Percentiles rank a stretch among this genome's conserved stretches.
Evolutionary conservation across 768 basidiomycete species (phyloP).

Genomic region (Dendrothele bispora): DNA sequence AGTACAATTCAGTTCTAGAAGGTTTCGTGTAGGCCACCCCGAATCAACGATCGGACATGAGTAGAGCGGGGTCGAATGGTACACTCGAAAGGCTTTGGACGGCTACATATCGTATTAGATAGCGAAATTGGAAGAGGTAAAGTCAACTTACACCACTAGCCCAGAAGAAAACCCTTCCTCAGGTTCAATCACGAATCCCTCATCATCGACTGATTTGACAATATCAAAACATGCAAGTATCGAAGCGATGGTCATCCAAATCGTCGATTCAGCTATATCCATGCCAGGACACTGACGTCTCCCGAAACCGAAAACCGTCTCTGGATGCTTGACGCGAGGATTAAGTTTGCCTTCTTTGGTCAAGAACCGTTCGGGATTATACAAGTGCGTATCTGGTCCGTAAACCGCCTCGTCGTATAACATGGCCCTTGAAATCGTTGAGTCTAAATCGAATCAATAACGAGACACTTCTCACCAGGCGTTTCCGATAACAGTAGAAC

Average conservation of each 20-base stretch:
- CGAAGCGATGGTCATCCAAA: slow-evolving; percentile 2
- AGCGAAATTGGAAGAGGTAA: neutral
- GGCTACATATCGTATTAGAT: too few relatives aligned
- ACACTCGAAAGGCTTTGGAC: too few relatives aligned
- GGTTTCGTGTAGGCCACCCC: too few relatives aligned
- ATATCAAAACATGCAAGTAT: slow-evolving; percentile 1
- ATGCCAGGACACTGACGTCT: slow-evolving; percentile 8
- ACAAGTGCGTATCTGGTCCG: slow-evolving; percentile 25
- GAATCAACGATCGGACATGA: too few relatives aligned
- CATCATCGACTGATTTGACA: neutral
- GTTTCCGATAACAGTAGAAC: slow-evolving; percentile 4
- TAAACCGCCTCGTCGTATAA: slow-evolving; percentile 20
- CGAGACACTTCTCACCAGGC: slow-evolving; percentile 2
- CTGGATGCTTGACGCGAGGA: slow-evolving; percentile 4
- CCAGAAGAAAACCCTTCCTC: slow-evolving; percentile 2
- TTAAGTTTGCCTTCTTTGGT: neutral
- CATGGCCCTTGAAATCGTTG: slow-evolving; percentile 12
- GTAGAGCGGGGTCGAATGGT: too few relatives aligned
- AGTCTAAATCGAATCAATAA: too few relatives aligned
- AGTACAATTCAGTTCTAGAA: too few relatives aligned
- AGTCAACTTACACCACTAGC: neutral
- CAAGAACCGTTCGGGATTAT: slow-evolving; percentile 29
- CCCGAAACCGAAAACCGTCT: slow-evolving; percentile 15
- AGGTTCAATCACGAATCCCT: slow-evolving; percentile 4
- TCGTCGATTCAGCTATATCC: neutral